Evolutionary conservation across 2,329 filamentous ascomycete genomes (phyloP), one percentile per base, ranked within the genome.

Genomic region (Coniochaeta hoffmannii): DNA sequence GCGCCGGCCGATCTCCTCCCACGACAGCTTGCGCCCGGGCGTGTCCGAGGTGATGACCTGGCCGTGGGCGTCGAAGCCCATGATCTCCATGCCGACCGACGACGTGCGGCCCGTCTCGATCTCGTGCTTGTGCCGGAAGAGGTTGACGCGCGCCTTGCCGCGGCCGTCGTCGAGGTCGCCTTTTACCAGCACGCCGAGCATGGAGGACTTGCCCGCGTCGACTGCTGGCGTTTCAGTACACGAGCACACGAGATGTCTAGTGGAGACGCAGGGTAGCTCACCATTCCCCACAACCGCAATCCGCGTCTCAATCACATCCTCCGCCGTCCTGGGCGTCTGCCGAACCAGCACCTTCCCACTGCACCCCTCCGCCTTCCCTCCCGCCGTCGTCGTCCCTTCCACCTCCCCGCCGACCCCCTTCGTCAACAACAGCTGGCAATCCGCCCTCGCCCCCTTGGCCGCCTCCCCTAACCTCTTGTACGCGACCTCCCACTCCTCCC

Each of bases 61-160:
- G 28, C 94, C 93, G 55, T 82, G 81, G 53, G 88, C 90, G 70
- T 97, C 91, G 64, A 97, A 99, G 1, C 94, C 94, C 87, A 97
- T 91, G 59, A 97, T 97, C 71, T 99, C 94, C 92, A 97, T 95
- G 41, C 94, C 93, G 0, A 99, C 94, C 0, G 92, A 97, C 68
- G 90, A 96, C 10, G 94, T 99, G 61, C 94, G 82, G 1, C 94
- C 94, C 50, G 89, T 94, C 72, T 99, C 94, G 38, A 97, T 88
- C 73, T 99, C 94, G 66, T 99, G 94, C 72, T 99, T 97, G 71
- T 99, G 94, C 15, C 94, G 84, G 73, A 99, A 99, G 12, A 99
- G 83, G 61, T 96, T 97, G 53, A 99, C 89, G 59, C 94, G 87
- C 49, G 94, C 93, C 70, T 89, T 93, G 12, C 94, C 94, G 66